These are phyloP conservation scores for Tricharina praecox DNA, from an alignment of 495 filamentous ascomycete species.

Conservation along the genomic window DNA sequence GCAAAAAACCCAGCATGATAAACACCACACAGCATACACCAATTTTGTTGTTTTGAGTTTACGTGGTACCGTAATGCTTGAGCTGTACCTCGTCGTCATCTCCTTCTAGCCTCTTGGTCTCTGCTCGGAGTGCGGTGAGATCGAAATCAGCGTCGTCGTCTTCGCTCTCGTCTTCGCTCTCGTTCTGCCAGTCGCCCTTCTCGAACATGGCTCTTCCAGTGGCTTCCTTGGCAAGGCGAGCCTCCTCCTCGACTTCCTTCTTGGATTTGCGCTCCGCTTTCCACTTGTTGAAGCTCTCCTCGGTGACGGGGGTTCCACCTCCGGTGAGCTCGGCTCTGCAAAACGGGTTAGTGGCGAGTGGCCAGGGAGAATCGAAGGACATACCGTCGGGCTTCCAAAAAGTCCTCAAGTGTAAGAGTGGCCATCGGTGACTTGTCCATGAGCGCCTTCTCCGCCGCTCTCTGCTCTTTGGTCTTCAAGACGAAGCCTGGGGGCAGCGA, in stretches of 20 bases:
- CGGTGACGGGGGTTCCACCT: constrained; percentile 76
- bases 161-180: constrained; percentile 45
- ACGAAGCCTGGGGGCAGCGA: constrained; percentile 91
- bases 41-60: not conserved
- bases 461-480: constrained; percentile 93
- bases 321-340: constrained; percentile 55
- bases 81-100: constrained; percentile 11
- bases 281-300: constrained; percentile 84
- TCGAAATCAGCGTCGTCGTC: constrained; percentile 53
- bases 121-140: constrained; percentile 52
- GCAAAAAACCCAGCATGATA: not conserved
- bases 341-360: too few relatives aligned
- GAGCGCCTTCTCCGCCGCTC: constrained; percentile 88
- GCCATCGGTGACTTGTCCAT: constrained; percentile 91
- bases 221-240: constrained; percentile 75
- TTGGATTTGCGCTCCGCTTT: constrained; percentile 87
- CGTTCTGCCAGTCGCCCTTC: constrained; percentile 74
- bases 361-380: not conserved
- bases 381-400: constrained; percentile 83
- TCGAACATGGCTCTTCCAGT: constrained; percentile 92
- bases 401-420: constrained; percentile 92
- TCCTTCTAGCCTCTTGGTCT: constrained; percentile 48
- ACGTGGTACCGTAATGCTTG: constrained; percentile 20
- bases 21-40: not conserved
- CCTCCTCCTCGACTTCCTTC: constrained; percentile 82